Percentiles rank a stretch among this genome's conserved stretches.
These are phyloP conservation scores for Penicillium macrosclerotiorum DNA, from an alignment of 495 filamentous ascomycete species.

Conservation along the genomic window DNA sequence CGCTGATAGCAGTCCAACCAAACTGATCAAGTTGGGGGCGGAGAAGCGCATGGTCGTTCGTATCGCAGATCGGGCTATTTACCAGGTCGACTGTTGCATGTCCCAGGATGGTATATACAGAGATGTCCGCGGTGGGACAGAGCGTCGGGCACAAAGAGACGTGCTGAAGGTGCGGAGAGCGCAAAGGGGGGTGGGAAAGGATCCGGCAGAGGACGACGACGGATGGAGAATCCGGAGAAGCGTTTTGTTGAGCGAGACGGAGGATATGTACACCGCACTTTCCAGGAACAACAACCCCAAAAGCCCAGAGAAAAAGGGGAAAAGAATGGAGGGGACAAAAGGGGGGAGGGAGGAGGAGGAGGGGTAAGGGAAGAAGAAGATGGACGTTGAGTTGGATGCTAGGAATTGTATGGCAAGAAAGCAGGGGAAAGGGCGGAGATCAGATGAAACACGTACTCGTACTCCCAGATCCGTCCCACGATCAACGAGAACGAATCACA, in stretches of 20 bases:
- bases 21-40: constrained; percentile 9
- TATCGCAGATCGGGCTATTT: background rate
- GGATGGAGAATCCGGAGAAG: background rate
- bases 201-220: background rate
- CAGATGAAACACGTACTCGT: constrained; percentile 1
- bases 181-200: background rate
- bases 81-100: constrained; percentile 1
- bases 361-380: background rate
- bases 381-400: no score
- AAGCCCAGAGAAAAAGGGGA: background rate
- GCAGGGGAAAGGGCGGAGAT: background rate
- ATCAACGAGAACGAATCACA: no score
- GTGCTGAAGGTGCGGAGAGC: background rate
- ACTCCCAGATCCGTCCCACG: no score
- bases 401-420: background rate
- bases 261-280: constrained; percentile 9
- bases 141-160: background rate
- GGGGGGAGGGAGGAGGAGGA: background rate
- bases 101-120: constrained; percentile 10
- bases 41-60: constrained; percentile 19
- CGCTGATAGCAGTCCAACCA: constrained; percentile 22
- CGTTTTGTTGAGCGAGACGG: background rate
- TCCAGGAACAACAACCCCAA: no score
- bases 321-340: background rate
- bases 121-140: constrained; percentile 1